Conservation (phyloP, 768 basidiomycete species). For the Lyophyllum decastes region DNA sequence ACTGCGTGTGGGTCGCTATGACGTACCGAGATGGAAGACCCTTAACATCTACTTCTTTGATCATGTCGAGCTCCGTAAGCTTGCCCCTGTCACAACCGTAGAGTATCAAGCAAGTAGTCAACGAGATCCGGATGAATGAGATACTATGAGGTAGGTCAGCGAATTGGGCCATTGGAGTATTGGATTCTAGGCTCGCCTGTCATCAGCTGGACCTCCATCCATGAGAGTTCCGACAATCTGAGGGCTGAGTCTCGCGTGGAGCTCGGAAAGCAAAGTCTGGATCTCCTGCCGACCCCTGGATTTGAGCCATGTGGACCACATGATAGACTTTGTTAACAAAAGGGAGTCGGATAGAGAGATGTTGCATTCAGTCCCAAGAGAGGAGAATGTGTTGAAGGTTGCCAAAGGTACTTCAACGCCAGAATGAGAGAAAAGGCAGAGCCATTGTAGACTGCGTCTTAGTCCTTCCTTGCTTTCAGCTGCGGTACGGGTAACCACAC, state of each 20-base stretch:
- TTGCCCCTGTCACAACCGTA: conserved; percentile 64
- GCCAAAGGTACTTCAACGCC: conserved; percentile 62
- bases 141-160: conserved; percentile 20
- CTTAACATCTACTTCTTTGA: conserved; percentile 47
- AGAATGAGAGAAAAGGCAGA: conserved; percentile 60
- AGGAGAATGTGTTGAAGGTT: conserved; percentile 49
- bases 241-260: conserved; percentile 46
- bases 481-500: conserved; percentile 45
- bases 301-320: conserved; percentile 63
- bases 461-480: conserved; percentile 43
- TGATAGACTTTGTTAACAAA: conserved; percentile 52
- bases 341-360: conserved; percentile 45
- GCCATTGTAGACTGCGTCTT: conserved; percentile 53
- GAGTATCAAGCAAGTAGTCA: conserved; percentile 61
- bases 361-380: conserved; percentile 37
- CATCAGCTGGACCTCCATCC: conserved; percentile 24
- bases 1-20: not conserved
- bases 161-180: not conserved
- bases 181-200: conserved; percentile 33
- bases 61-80: conserved; percentile 45
- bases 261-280: conserved; percentile 46
- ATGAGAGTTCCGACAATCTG: conserved; percentile 40
- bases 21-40: conserved; percentile 60
- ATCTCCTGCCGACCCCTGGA: conserved; percentile 61
- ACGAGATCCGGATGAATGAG: conserved; percentile 59